These are phyloP conservation scores for Vitis hybrid DNA, from an alignment of 177 flowering plant genomes.

Conservation along the genomic window DNA sequence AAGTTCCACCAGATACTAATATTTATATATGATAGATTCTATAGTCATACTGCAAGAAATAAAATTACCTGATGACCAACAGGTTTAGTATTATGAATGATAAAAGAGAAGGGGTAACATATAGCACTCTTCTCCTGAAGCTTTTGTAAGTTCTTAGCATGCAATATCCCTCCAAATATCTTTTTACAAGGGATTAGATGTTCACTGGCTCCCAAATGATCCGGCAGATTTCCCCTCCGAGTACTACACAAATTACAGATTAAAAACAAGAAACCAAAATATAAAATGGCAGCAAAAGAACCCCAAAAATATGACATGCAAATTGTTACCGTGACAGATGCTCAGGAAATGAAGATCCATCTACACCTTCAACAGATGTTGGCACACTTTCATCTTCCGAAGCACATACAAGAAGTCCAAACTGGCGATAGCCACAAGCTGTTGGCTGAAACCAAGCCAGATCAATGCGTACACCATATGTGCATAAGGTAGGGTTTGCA, in stretches of 20 bases:
- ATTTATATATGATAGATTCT: too few relatives aligned
- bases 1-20: neutral
- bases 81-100: constrained; percentile 81
- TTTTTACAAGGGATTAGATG: constrained; percentile 35
- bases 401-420: constrained; percentile 70
- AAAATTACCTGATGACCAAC: constrained; percentile 89
- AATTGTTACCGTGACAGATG: constrained; percentile 45
- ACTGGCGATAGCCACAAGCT: constrained; percentile 74
- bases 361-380: constrained; percentile 25
- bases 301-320: neutral
- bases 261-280: constrained; percentile 38
- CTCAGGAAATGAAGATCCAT: constrained; percentile 28
- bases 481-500: constrained; percentile 79
- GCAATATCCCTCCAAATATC: constrained; percentile 55
- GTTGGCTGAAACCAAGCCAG: constrained; percentile 88
- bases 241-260: constrained; percentile 18
- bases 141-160: constrained; percentile 48
- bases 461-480: constrained; percentile 63
- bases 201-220: constrained; percentile 21
- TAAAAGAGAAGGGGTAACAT: constrained; percentile 61
- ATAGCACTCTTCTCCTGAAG: constrained; percentile 63
- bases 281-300: constrained; percentile 19
- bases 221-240: constrained; percentile 1
- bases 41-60: neutral
- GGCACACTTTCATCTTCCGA: constrained; percentile 42